Evolutionary conservation across 805 yeast species (phyloP).

Genomic region (Hanseniaspora hatyaiensis): DNA sequence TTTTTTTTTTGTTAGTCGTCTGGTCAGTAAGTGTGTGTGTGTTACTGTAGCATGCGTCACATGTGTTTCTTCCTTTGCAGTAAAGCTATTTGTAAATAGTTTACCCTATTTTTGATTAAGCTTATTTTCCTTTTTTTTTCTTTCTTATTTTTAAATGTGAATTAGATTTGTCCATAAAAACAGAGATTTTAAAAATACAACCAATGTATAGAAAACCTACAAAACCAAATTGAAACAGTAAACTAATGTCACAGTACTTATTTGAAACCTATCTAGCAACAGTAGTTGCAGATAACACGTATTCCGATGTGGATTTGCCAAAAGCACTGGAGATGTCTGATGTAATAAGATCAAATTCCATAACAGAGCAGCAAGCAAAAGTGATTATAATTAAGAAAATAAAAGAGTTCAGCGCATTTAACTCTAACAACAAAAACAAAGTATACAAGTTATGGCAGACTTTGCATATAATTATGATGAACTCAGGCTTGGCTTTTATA

Average conservation of each 20-base stretch:
- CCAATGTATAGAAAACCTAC: not conserved
- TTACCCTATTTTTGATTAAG: no score
- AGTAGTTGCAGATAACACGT: conserved; percentile 1
- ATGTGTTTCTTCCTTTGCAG: no score
- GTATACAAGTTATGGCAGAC: conserved; percentile 69
- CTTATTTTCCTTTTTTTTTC: not conserved
- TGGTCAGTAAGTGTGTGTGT: no score
- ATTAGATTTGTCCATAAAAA: not conserved
- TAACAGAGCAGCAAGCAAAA: conserved; percentile 71
- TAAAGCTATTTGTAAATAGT: no score
- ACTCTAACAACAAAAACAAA: conserved; percentile 71
- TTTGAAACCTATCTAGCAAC: conserved; percentile 12
- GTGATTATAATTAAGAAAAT: conserved; percentile 64
- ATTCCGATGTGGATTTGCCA: conserved; percentile 28
- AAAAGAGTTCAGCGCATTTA: conserved; percentile 33
- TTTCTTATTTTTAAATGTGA: not conserved
- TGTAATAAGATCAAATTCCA: conserved; percentile 65
- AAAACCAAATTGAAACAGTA: not conserved
- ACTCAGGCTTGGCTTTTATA: conserved; percentile 80
- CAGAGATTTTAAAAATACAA: not conserved
- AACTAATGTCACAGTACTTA: not conserved
- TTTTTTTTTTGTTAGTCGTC: conserved; percentile 1
- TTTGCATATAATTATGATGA: conserved; percentile 53
- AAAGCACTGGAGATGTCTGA: conserved; percentile 79
- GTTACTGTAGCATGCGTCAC: no score